Evolutionary conservation across 139 green algal genomes (phyloP).

Genomic region (Eudorina sp.): DNA sequence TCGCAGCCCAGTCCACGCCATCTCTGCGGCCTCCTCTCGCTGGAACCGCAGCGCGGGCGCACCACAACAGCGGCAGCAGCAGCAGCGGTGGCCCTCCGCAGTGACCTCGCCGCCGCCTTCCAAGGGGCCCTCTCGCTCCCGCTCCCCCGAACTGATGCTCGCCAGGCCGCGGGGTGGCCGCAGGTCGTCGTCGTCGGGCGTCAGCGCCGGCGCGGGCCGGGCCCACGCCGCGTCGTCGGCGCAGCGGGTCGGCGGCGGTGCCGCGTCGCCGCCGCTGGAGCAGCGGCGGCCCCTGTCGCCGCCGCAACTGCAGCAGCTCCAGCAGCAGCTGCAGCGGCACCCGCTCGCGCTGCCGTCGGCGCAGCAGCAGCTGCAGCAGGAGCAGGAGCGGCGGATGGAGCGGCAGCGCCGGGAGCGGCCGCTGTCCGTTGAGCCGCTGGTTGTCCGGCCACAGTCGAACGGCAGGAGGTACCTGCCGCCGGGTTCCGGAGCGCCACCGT

Average conservation of each 20-base stretch:
- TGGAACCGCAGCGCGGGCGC: not conserved
- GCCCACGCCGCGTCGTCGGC: not conserved
- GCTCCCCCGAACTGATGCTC: not conserved
- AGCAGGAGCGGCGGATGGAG: not conserved
- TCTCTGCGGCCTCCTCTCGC: not conserved
- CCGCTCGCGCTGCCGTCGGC: too few relatives aligned
- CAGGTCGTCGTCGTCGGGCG: not conserved
- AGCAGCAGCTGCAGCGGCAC: too few relatives aligned
- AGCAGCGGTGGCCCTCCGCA: not conserved
- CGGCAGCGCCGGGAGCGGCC: not conserved
- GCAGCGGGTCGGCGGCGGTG: not conserved
- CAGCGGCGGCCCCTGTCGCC: not conserved
- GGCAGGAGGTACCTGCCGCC: slow-evolving; percentile 23
- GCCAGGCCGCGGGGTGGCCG: not conserved
- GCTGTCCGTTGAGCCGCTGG: not conserved
- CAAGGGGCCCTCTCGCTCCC: too few relatives aligned
- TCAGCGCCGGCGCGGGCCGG: not conserved
- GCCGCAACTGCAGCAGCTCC: not conserved
- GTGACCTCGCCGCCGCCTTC: too few relatives aligned
- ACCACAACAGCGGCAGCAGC: not conserved
- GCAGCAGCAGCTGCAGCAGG: not conserved
- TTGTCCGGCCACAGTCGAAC: not conserved
- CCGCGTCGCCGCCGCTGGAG: not conserved
- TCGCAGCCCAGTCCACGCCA: not conserved
- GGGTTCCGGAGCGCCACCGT: not conserved